phyloP scores from a whole-genome alignment of 1,284 basidiomycete species.

The Ustilago shanxiensis region DNA sequence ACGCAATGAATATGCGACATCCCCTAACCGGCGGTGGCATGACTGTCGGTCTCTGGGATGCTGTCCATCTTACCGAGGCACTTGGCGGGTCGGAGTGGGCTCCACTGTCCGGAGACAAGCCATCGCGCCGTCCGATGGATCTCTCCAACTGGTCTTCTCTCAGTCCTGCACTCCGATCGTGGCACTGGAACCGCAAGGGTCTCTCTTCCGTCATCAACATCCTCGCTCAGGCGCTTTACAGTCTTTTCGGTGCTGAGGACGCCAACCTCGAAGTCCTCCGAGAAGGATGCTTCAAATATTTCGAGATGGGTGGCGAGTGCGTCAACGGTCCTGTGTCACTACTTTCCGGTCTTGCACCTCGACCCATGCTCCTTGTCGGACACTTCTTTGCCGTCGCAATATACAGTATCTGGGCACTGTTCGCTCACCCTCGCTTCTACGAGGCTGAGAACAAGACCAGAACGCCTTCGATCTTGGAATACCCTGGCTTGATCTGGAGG shows the following conservation, averaged over 20 bases:
- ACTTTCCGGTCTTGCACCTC: slow-evolving; percentile 76
- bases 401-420: slow-evolving; percentile 88
- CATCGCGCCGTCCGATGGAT: slow-evolving; percentile 33
- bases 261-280: slow-evolving; percentile 84
- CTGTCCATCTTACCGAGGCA: slow-evolving; percentile 62
- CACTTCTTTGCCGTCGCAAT: slow-evolving; percentile 98
- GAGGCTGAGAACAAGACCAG: slow-evolving; percentile 18
- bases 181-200: slow-evolving; percentile 68
- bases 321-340: slow-evolving; percentile 82
- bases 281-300: slow-evolving; percentile 97
- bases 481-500: slow-evolving; percentile 52
- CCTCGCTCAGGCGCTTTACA: slow-evolving; percentile 68
- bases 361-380: slow-evolving; percentile 82
- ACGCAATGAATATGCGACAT: slow-evolving; percentile 99
- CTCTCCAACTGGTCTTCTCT: slow-evolving; percentile 58
- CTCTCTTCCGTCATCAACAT: slow-evolving; percentile 68
- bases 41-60: slow-evolving; percentile 69
- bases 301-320: slow-evolving; percentile 91
- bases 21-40: slow-evolving; percentile 86
- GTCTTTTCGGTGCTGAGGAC: slow-evolving; percentile 72
- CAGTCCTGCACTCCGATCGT: slow-evolving; percentile 55
- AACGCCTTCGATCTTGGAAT: slow-evolving; percentile 45
- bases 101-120: slow-evolving; percentile 29
- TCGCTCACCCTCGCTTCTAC: slow-evolving; percentile 72
- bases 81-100: slow-evolving; percentile 62